phyloP scores from a whole-genome alignment of 441 rosid species.

The Breynia disticha region DNA sequence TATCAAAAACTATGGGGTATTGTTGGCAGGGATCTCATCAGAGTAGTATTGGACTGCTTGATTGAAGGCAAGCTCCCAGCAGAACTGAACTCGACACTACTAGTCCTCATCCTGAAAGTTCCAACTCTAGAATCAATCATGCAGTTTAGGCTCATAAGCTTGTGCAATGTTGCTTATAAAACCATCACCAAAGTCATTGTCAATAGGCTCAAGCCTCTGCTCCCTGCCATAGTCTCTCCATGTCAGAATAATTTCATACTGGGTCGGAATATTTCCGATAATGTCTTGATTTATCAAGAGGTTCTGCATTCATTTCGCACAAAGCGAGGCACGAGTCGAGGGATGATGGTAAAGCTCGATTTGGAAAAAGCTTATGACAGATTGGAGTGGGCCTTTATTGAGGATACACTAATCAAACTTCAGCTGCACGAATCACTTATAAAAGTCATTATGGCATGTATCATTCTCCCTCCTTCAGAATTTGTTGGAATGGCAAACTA shows the following conservation, averaged over 20 bases:
- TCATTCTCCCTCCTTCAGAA: no score
- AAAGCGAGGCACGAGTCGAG: background rate
- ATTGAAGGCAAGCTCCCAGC: no score
- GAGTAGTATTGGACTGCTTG: background rate
- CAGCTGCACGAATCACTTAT: no score
- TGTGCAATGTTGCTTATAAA: background rate
- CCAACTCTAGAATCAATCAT: background rate
- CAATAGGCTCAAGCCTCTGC: background rate
- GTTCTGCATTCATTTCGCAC: background rate
- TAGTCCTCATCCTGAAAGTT: no score
- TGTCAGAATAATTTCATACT: background rate
- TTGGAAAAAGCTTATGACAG: no score
- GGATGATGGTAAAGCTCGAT: background rate
- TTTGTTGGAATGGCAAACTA: background rate
- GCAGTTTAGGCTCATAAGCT: background rate
- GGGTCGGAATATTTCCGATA: background rate
- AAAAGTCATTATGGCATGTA: background rate
- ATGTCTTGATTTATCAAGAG: background rate
- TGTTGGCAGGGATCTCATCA: background rate
- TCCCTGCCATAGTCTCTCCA: no score
- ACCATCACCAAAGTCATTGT: background rate
- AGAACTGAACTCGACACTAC: background rate
- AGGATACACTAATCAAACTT: no score
- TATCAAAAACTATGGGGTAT: background rate
- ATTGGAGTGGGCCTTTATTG: no score